These are phyloP conservation scores for Chlorella sorokiniana DNA, from an alignment of 139 green algal species.

Conservation along the genomic window DNA sequence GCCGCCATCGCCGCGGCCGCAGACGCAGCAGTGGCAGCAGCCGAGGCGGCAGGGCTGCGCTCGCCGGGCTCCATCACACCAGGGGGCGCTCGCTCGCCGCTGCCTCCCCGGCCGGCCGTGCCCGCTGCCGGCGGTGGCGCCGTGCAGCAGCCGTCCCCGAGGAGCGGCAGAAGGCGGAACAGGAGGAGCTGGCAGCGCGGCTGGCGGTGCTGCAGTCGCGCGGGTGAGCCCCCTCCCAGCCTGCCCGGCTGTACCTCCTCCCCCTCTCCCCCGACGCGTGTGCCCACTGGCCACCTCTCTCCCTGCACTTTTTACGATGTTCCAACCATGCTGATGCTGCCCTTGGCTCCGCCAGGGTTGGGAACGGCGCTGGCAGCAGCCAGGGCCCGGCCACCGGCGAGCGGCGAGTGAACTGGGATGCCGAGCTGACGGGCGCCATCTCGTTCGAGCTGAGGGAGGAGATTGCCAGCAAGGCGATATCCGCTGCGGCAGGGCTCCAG, in stretches of 20 bases:
- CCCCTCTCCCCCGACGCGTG: no score
- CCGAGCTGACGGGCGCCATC: slow-evolving; percentile 4
- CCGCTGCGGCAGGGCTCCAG: background rate
- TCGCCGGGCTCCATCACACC: background rate
- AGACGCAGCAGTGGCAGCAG: background rate
- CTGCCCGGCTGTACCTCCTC: no score
- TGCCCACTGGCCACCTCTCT: no score
- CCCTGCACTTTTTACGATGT: no score
- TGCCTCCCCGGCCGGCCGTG: background rate
- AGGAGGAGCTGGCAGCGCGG: slow-evolving; percentile 12
- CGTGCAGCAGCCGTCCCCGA: background rate
- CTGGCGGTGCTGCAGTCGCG: slow-evolving; percentile 30
- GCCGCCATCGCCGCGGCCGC: slow-evolving; percentile 4
- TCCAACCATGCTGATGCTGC: no score
- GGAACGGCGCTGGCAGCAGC: background rate
- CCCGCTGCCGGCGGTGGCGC: background rate
- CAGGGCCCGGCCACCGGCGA: background rate
- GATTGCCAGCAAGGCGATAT: background rate
- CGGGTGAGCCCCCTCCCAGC: background rate
- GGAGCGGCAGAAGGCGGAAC: background rate
- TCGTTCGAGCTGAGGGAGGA: background rate
- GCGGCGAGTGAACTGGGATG: slow-evolving; percentile 19
- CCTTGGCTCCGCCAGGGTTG: no score
- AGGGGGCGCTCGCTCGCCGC: background rate
- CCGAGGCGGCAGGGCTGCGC: background rate